Evolutionary conservation across 352 stramenopile genomes (phyloP), one percentile per base, ranked within the genome.

Genomic region (Phytophthora uliginosa): DNA sequence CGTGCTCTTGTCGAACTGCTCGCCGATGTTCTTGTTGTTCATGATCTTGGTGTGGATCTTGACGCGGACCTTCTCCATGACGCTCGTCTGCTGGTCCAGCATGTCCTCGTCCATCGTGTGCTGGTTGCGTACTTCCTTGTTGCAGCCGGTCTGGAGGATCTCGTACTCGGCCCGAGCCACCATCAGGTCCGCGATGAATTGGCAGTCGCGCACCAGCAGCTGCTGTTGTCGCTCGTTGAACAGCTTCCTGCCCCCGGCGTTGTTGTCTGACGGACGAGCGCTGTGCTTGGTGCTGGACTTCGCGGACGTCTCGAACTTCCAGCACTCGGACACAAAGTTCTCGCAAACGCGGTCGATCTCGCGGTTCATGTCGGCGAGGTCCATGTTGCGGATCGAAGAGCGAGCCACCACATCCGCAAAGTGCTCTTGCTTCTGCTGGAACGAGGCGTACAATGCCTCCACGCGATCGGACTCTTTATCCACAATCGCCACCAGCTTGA

Each of bases 1-100:
- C 15, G 84, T 79, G 45, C 84, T 89, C 69, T 93, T 94, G 72
- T 96, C 89, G 58, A 96, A 96, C 67, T 96, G 89, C 63, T 96
- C 89, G 55, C 89, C 89, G 36, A 92, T 94, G 73, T 96, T 95
- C 68, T 96, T 96, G 81, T 96, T 96, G 66, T 96, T 93, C 83
- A 93, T 93, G 79, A 96, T 91, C 82, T 96, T 96, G 52, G 85
- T 91, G 64, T 88, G 77, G 45, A 96, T 85, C 51, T 94, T 93
- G 1, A 83, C 68, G 31, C 89, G 80, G 45, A 96, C 72, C 70
- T 94, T 95, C 38, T 96, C 89, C 28, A 93, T 72, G 40, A 96
- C 86, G 15, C 45, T 71, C 0, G 26, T 53, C 47, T 96, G 89
- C 24, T 80, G 63, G 10, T 89, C 70, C n/a, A 96, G 48, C 86